phyloP scores from a whole-genome alignment of 495 filamentous ascomycete genomes.

The Melanomma pulvis-pyrius region DNA sequence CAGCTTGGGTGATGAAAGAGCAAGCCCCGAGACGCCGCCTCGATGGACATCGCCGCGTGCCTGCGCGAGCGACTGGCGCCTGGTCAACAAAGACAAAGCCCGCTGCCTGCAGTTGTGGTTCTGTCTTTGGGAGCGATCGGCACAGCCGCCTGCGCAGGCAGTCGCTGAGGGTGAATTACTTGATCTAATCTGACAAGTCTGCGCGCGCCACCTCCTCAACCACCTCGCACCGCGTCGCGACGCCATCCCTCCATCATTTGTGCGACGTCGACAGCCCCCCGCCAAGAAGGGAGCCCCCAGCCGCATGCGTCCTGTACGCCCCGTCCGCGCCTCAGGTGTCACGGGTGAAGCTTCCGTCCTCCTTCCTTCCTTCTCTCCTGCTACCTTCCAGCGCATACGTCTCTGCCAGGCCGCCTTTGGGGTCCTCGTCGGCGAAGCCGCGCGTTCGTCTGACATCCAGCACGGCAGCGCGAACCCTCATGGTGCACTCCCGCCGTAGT shows the following conservation, averaged over 20 bases:
- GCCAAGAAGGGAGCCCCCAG: not conserved
- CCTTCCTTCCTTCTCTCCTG: conserved; percentile 61
- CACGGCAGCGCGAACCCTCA: conserved; percentile 75
- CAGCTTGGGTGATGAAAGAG: conserved; percentile 41
- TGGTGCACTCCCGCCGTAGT: conserved; percentile 80
- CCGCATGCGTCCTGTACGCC: conserved; percentile 10
- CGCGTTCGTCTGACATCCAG: conserved; percentile 69
- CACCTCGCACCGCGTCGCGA: not conserved
- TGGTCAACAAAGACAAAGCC: conserved; percentile 28
- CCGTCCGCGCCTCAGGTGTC: conserved; percentile 54
- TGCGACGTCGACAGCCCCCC: no score
- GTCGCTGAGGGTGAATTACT: conserved; percentile 41
- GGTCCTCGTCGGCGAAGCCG: conserved; percentile 80
- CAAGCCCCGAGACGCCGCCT: conserved; percentile 16
- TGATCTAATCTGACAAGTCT: conserved; percentile 48
- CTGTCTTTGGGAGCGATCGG: conserved; percentile 19
- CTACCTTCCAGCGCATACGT: conserved; percentile 62
- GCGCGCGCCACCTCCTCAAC: not conserved
- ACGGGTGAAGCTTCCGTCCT: conserved; percentile 65
- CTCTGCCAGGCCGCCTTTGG: conserved; percentile 64
- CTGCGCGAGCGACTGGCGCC: conserved; percentile 20
- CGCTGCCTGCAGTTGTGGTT: conserved; percentile 29
- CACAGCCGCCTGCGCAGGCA: conserved; percentile 12
- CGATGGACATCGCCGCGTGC: conserved; percentile 10
- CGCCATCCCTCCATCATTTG: not conserved